Conservation (phyloP, 139 green algal species). For the Chlamydomonas applanata region DNA sequence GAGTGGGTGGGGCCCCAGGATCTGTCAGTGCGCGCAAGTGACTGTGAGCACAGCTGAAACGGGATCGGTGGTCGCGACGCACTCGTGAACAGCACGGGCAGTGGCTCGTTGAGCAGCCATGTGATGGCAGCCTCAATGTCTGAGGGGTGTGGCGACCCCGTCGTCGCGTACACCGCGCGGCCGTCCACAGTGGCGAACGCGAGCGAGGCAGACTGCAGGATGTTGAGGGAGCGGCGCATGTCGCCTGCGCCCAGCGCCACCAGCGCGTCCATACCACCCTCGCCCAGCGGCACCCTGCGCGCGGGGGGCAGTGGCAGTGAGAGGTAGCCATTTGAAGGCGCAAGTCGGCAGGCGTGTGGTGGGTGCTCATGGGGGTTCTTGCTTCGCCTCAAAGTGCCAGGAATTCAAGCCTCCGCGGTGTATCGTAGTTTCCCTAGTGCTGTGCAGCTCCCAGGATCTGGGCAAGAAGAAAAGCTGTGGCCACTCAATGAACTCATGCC, state of each 20-base stretch:
- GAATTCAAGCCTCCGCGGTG: no score
- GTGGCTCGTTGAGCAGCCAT: conserved; percentile 85
- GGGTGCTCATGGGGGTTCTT: no score
- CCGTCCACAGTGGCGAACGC: conserved; percentile 62
- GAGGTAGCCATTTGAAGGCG: no score
- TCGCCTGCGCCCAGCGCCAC: conserved; percentile 82
- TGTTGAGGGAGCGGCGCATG: conserved; percentile 96
- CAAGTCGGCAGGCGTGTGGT: no score
- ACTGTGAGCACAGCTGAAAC: not conserved
- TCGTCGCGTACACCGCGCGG: conserved; percentile 86
- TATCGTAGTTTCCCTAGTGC: no score
- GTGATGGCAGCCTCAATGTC: conserved; percentile 76
- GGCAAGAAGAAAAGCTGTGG: no score
- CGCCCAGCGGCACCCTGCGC: conserved; percentile 52
- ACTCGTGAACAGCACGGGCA: conserved; percentile 61
- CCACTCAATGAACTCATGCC: no score
- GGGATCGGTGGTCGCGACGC: conserved; percentile 7
- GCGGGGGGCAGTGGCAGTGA: not conserved
- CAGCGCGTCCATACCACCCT: conserved; percentile 79
- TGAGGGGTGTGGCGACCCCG: conserved; percentile 83
- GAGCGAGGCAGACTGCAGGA: conserved; percentile 88
- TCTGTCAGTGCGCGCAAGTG: no score
- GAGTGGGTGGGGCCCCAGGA: no score
- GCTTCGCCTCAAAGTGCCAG: no score
- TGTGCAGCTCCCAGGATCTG: no score